phyloP scores from a whole-genome alignment of 2,329 filamentous ascomycete species.

The Aspergillus carbonarius region DNA sequence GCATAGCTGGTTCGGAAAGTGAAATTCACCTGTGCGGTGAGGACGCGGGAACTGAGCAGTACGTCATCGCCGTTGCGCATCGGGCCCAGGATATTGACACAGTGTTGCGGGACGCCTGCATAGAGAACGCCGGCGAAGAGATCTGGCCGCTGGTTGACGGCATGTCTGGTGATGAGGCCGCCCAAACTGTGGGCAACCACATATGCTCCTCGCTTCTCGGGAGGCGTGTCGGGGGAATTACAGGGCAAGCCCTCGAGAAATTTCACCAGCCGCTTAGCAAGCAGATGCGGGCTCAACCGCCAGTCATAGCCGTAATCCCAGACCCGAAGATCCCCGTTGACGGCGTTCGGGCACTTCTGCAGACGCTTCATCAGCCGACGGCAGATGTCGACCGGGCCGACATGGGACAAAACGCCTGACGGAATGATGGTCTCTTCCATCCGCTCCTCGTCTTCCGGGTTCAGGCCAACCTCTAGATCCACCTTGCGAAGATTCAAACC shows the following conservation, averaged over 20 bases:
- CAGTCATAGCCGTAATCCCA: constrained; percentile 96
- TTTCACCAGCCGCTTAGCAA: constrained; percentile 68
- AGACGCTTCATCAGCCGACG: constrained; percentile 77
- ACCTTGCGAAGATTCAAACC: constrained; percentile 89
- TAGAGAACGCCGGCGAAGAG: constrained; percentile 85
- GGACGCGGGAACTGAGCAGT: constrained; percentile 79
- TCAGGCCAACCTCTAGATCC: constrained; percentile 81
- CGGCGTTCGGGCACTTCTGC: constrained; percentile 70
- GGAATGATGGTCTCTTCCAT: constrained; percentile 83
- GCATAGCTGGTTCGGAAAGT: constrained; percentile 82
- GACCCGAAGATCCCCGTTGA: constrained; percentile 69
- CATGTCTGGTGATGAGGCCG: constrained; percentile 83
- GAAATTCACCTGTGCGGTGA: constrained; percentile 92
- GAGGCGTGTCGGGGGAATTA: constrained; percentile 60
- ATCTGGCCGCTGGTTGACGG: constrained; percentile 79
- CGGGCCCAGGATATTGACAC: constrained; percentile 87
- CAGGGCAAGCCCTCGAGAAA: constrained; percentile 74
- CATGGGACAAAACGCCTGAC: constrained; percentile 84
- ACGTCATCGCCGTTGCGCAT: constrained; percentile 91
- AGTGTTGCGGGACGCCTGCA: constrained; percentile 79
- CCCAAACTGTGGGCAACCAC: constrained; percentile 85
- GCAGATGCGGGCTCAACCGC: constrained; percentile 76
- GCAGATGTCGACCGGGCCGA: constrained; percentile 88
- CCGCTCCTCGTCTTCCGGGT: constrained; percentile 75
- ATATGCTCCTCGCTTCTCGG: constrained; percentile 65